Evolutionary conservation across 768 basidiomycete species (phyloP), one percentile per base, ranked within the genome.

Genomic region (Clathrus columnatus): DNA sequence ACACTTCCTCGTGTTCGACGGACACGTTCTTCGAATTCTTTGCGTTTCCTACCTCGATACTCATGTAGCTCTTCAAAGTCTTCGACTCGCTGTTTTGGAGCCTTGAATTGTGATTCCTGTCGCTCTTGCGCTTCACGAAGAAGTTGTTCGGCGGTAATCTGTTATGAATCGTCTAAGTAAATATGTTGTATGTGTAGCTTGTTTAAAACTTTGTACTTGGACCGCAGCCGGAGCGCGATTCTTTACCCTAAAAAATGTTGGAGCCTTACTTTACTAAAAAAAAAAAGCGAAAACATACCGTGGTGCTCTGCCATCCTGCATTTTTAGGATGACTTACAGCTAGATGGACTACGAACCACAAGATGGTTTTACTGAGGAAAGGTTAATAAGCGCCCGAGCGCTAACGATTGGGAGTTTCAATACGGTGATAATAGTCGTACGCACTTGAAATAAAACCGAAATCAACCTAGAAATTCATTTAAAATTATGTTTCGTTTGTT

Each of bases 61-160:
- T 92, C 90, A 23, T 84, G 81, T 11, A 79, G 71, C 60, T 79
- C 82, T 68, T 99, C 96, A 63, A 92, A 89, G 70, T 99, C 96
- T 71, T 95, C 92, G 28, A 99, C 87, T 41, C 93, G 82, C 67
- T 99, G 96, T 63, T 85, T 90, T 10, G 96, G 96, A 0, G 94
- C 93, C 49, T 85, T 83, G 67, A 92, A 89, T 11, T 86, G 80
- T 27, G 88, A 80, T 68, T 98, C 96, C 74, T 98, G 94, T 53
- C 95, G 79, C 62, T 98, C 96, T 85, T 97, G 92, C 48, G 96
- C 96, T 75, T 99, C 96, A 63, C 96, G 86, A 8, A 99, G 76
- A 43, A 99, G 84, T 72, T 99, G 96, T 72, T 98, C 96, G 14
- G 96, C 91, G 56, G 96, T 98, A 72, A 98, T 94, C 91, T 97